Base-by-base conservation (phyloP, 176 grass and related monocot species). In the Carex parvula region DNA sequence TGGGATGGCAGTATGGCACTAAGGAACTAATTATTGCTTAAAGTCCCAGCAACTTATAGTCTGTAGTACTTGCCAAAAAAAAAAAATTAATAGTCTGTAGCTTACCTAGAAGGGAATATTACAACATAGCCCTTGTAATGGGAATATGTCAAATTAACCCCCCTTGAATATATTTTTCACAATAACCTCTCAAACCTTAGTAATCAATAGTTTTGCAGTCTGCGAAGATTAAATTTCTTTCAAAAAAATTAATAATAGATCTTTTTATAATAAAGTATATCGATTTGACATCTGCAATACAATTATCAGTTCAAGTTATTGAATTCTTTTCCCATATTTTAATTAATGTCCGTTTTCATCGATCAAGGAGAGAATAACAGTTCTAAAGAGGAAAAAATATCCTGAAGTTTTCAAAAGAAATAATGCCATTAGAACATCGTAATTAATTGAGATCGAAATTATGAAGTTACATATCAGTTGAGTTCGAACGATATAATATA, bases 11-110 rank as follows among this genome's bases (percentile, higher is more conserved):
- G 9, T 11, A 50, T 14, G 13, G 20, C 44, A 75, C 46, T 29
- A 53, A 53, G 70, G 46, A 77, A 77, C 72, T 8, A 55, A 77
- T 55, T 77, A 77, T 77, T 77, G 48, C 72, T 77, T 77, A 24
- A 16, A 55, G 10, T 12, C 48, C 22, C 12, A 56, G 50, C 72
- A 55, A 53, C 42, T 8, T 76, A 26, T 68, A 42, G 16, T 70
- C 15, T 70, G 35, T 20, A 37, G 3, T 39, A 39, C 37, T 39
- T 39, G 4, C 37, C 0, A 39, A 39, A 39, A 39, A 5, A 5
- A 39, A 5, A 5, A 35, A 35, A 35, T 3, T 35, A 3, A 35
- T 3, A 35, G 3, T 56, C 13, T 67, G 29, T 41, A 8, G 15
- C 71, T 75, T 75, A 29, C 20, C 10, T 52, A 53, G 12, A 76